Evolutionary conservation across 257 asterid species (phyloP).

Genomic region (Fraxinus pennsylvanica): DNA sequence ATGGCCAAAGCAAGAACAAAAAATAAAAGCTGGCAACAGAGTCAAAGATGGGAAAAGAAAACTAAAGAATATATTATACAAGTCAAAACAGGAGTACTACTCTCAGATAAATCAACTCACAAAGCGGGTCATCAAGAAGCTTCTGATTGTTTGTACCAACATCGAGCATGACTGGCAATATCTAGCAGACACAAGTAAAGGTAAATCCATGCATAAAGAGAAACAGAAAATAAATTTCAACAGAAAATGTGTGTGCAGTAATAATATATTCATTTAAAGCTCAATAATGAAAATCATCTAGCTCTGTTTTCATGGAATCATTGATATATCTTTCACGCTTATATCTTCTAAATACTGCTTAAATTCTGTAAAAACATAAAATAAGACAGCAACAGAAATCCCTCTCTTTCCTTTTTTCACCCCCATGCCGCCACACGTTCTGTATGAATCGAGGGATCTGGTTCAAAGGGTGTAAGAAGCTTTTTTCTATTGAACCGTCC

Average conservation of each 20-base stretch:
- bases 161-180: constrained; percentile 98
- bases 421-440: too few relatives aligned
- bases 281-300: constrained; percentile 7
- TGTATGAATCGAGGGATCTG: too few relatives aligned
- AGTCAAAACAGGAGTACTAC: constrained; percentile 5
- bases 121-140: constrained; percentile 87
- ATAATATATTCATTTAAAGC: not conserved
- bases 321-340: not conserved
- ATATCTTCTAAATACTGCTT: constrained; percentile 1
- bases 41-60: constrained; percentile 20
- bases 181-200: constrained; percentile 45
- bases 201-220: constrained; percentile 17
- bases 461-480: not conserved
- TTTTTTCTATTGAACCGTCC: not conserved
- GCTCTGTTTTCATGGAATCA: constrained; percentile 15
- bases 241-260: not conserved
- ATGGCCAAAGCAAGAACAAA: constrained; percentile 17
- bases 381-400: not conserved
- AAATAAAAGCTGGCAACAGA: constrained; percentile 21
- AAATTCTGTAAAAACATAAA: constrained; percentile 4
- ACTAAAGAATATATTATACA: constrained; percentile 3
- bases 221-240: not conserved
- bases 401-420: too few relatives aligned
- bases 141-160: constrained; percentile 95
- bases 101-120: constrained; percentile 58